Base-by-base conservation (phyloP, 306 rosid genomes). In the Quercus engelmannii region DNA sequence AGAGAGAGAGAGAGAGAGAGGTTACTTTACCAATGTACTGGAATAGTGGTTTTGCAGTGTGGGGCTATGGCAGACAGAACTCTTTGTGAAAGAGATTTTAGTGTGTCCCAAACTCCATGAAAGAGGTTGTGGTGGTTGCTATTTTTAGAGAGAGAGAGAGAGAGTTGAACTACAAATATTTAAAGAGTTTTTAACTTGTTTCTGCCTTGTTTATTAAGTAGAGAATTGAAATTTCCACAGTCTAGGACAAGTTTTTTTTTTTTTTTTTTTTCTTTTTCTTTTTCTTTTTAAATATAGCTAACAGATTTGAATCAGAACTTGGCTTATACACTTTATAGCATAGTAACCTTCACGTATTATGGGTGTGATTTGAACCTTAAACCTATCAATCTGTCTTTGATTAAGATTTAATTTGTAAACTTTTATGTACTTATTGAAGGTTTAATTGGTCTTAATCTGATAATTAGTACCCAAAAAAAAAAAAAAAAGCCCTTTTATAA, bases 61-160 rank as follows among this genome's bases (percentile, higher is more conserved):
- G 88, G 81, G 79, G 78, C 51, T 76, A 81, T 74, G 76, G 62
- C 54, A 79, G 89, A 74, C 71, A 73, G 74, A 78, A 74, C 80
- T 52, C 59, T 83, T 71, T 26, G 82, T 18, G 74, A 64, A 73
- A 62, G 12, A 78, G 72, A 20, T 57, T 59, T 46, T 52, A 78
- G 83, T 79, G 80, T 41, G 46, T 75, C 89, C 81, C 84, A 74
- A 79, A 83, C 89, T 91, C 90, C 86, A 91, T 91, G 89, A 85
- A 85, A 80, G 85, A 67, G 86, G 46, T 21, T 55, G 86, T n/a
- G 43, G 86, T 14, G 43, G 85, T 81, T 88, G 84, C 90, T 77
- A 84, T 64, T 85, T 87, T 78, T 43, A 76, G 88, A 64, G 94
- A 89, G 92, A 79, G 28, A 82, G 55, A 30, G 71, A 75, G 86